Evolutionary conservation across 2,329 filamentous ascomycete genomes (phyloP).

Genomic region (Leptosphaerulina australis): DNA sequence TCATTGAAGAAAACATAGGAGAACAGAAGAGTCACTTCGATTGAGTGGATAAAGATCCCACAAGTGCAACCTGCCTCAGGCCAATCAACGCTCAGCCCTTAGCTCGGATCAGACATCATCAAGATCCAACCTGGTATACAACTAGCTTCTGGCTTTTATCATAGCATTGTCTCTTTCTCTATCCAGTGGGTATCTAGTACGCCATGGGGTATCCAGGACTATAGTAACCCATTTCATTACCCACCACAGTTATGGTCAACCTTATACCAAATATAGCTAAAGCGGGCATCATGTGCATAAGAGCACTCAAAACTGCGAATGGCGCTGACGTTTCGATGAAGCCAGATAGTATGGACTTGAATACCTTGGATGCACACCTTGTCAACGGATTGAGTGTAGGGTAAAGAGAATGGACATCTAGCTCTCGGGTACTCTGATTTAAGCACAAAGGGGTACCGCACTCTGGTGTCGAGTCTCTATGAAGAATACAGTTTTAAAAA

Average conservation of each 20-base stretch:
- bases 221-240: background rate
- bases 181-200: background rate
- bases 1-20: slow-evolving; percentile 55
- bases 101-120: background rate
- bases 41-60: background rate
- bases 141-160: background rate
- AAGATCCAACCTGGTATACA: background rate
- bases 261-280: background rate
- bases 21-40: background rate
- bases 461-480: too few species aligned
- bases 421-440: background rate
- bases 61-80: background rate
- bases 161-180: background rate
- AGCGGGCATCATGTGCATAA: background rate
- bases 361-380: background rate
- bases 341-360: background rate
- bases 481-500: too few species aligned
- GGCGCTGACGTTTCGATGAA: background rate
- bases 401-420: background rate
- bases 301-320: background rate
- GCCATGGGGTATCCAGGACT: background rate
- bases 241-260: background rate
- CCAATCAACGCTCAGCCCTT: background rate
- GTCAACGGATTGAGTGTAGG: background rate
- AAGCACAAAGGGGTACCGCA: too few species aligned